These are phyloP conservation scores for Rhynchosporium graminicola DNA, from an alignment of 2,329 filamentous ascomycete genomes.

Conservation along the genomic window DNA sequence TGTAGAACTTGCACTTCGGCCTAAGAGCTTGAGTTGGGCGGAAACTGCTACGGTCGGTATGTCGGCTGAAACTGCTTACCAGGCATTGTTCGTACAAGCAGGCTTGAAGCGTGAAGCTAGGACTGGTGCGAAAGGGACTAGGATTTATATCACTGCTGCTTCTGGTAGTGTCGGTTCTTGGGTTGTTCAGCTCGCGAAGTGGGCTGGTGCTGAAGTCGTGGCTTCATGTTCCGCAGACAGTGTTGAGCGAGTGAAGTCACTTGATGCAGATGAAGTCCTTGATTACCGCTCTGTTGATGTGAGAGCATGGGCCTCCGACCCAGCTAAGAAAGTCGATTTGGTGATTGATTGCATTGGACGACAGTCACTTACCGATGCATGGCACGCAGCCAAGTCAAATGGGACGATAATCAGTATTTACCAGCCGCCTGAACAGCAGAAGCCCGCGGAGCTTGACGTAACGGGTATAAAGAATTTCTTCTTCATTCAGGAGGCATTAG, in stretches of 20 bases:
- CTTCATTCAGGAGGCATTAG: conserved; percentile 46
- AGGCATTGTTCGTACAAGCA: conserved; percentile 46
- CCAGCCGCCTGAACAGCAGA: conserved; percentile 41
- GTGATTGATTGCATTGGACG: conserved; percentile 48
- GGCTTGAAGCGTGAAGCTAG: conserved; percentile 32
- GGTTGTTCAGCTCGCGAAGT: conserved; percentile 45
- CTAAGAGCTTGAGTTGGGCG: conserved; percentile 41
- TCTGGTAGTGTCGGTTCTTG: conserved; percentile 49
- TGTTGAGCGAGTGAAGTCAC: conserved; percentile 42
- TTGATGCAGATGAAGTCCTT: conserved; percentile 46
- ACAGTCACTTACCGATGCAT: conserved; percentile 45
- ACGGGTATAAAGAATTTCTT: conserved; percentile 41
- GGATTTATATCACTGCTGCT: conserved; percentile 48
- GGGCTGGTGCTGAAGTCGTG: conserved; percentile 44
- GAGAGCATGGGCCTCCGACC: conserved; percentile 40
- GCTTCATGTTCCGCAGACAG: conserved; percentile 45
- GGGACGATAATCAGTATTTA: conserved; percentile 46
- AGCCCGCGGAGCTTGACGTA: conserved; percentile 35
- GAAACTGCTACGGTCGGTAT: conserved; percentile 45
- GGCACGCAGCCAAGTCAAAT: conserved; percentile 44
- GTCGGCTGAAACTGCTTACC: conserved; percentile 46
- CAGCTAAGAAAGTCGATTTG: conserved; percentile 44
- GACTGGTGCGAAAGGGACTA: conserved; percentile 39
- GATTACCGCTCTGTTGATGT: conserved; percentile 40
- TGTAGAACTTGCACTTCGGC: conserved; percentile 43